Conservation (phyloP, 2,329 filamentous ascomycete species). For the Calonectria leucothoes region DNA sequence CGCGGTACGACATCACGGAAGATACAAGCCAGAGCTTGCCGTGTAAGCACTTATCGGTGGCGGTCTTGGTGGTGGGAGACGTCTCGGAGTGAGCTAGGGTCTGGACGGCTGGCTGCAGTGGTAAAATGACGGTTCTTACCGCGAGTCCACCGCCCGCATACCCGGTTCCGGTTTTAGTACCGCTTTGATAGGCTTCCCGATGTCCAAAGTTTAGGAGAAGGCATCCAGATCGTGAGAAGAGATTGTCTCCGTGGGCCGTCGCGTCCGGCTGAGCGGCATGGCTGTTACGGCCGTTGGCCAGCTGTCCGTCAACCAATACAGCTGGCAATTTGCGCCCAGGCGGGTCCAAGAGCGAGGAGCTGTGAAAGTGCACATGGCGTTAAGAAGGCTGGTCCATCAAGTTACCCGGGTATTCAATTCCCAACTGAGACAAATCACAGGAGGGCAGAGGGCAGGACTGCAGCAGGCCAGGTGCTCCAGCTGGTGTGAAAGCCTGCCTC, state of each 20-base stretch:
- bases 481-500: neutral
- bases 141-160: neutral
- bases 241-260: neutral
- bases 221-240: neutral
- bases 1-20: conserved; percentile 26
- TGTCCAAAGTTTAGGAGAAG: neutral
- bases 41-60: conserved; percentile 22
- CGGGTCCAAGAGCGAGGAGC: neutral
- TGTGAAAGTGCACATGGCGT: neutral
- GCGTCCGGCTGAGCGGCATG: neutral
- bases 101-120: neutral
- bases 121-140: neutral
- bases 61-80: conserved; percentile 6
- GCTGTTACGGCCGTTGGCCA: neutral
- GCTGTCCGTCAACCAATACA: neutral
- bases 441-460: neutral
- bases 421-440: neutral
- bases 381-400: neutral
- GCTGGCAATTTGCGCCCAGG: neutral
- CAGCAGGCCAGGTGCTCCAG: neutral
- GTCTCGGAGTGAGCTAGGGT: neutral
- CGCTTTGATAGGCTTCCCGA: neutral
- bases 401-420: neutral
- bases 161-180: neutral
- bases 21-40: conserved; percentile 8